These are phyloP conservation scores for Venturia asperata DNA, from an alignment of 2,329 filamentous ascomycete species.

Conservation along the genomic window DNA sequence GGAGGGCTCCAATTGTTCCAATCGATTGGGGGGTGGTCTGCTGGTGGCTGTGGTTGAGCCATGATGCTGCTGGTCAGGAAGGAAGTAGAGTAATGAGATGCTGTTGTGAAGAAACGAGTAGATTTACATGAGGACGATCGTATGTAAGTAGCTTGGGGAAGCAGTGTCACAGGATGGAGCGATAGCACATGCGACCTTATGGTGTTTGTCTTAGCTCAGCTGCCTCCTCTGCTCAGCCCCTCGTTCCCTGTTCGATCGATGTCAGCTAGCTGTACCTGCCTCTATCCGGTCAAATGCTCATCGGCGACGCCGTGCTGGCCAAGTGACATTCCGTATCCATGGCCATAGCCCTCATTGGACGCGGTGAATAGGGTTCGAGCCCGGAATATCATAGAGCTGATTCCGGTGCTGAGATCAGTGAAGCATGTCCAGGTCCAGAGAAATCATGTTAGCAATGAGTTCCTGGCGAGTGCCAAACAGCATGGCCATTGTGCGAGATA, in stretches of 20 bases:
- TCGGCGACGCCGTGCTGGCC: not conserved
- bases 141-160: not conserved
- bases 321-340: not conserved
- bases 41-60: constrained; percentile 14
- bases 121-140: not conserved
- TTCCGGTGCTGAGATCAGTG: not conserved
- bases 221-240: constrained; percentile 1
- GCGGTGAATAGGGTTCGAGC: not conserved
- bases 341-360: not conserved
- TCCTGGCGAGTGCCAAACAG: not conserved
- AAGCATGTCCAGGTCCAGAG: not conserved
- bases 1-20: constrained; percentile 20
- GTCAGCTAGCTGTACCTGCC: not conserved
- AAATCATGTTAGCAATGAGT: not conserved
- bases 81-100: not conserved
- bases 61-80: not conserved
- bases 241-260: not conserved
- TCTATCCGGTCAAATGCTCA: not conserved
- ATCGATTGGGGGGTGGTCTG: constrained; percentile 19
- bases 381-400: not conserved
- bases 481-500: not conserved
- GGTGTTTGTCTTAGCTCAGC: not conserved
- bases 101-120: not conserved
- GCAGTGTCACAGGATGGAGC: not conserved
- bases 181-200: not conserved